Evolutionary conservation across 106 monocot species (phyloP).

Genomic region (Dendrobium chrysotoxum): DNA sequence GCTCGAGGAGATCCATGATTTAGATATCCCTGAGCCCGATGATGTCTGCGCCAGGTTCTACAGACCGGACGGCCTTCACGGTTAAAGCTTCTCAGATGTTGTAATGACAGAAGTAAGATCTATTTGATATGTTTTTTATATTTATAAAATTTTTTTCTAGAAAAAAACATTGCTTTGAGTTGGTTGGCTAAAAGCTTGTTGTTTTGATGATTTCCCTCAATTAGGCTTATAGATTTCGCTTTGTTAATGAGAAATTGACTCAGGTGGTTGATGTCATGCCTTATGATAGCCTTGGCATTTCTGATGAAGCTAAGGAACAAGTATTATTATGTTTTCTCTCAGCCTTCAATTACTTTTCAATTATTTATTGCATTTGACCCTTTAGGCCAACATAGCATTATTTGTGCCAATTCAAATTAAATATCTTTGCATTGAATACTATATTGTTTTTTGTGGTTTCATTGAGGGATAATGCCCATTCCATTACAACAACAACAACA

Average conservation of each 20-base stretch:
- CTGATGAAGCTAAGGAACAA: conserved; percentile 45
- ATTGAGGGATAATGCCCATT: too few species aligned
- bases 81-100: conserved; percentile 27
- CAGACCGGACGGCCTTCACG: conserved; percentile 5
- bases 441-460: too few species aligned
- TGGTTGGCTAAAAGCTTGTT: background rate
- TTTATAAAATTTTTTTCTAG: background rate
- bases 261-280: conserved; percentile 31
- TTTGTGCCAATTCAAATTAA: too few species aligned
- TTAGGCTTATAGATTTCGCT: conserved; percentile 25
- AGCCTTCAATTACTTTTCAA: background rate
- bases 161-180: background rate
- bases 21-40: conserved; percentile 10
- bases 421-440: too few species aligned
- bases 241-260: conserved; percentile 28
- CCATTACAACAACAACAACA: too few species aligned
- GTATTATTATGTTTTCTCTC: conserved; percentile 9
- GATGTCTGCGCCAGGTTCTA: conserved; percentile 6
- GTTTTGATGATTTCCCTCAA: background rate
- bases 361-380: too few species aligned
- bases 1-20: conserved; percentile 34
- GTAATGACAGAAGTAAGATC: conserved; percentile 50
- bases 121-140: conserved; percentile 20
- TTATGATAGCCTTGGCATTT: conserved; percentile 26
- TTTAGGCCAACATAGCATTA: too few species aligned